Evolutionary conservation across 352 stramenopile genomes (phyloP), one percentile per base, ranked within the genome.

Genomic region (Phytophthora cryptogea): DNA sequence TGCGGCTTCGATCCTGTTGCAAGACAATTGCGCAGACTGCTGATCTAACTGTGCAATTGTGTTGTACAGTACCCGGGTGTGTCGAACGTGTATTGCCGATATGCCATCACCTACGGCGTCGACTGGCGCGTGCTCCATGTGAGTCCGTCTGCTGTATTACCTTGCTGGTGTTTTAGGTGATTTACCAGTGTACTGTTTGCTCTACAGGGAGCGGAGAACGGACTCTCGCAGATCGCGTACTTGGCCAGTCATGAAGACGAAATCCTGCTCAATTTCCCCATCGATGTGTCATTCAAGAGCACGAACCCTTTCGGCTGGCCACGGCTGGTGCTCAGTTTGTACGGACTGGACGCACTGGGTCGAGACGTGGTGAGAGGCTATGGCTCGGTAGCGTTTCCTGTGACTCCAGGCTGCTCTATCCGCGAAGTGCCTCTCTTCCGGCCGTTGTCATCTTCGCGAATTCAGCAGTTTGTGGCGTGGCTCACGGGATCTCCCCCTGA

Each of bases 291-390:
- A n/a, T 98, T 98, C 75, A 96, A 94, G 70, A 95, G 83, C 33
- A 98, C 94, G 0, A 98, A 98, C 59, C 86, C 92, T 7, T 97
- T 94, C 59, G 96, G 96, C 6, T 99, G 96, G 96, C 95, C 96
- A 27, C 76, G 95, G 8, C 69, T 99, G 11, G 89, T 96, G 7
- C 66, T 98, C 10, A 97, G 83, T 57, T 51, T 91, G 33, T 90
- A 90, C 56, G 82, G 88, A 35, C 80, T 98, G 37, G 96, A 99
- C 65, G 80, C 74, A 10, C 46, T 98, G 8, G 93, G 93, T 3
- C 73, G 93, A 13, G 92, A 98, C 57, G 83, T 97, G 37, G 68
- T 98, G 9, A 72, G 80, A 37, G 95, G 96, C 27, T 99, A 98
- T 63, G 90, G 94, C 9, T 95, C 88, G 8, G 68, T 97, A 8